Evolutionary conservation across 768 basidiomycete species (phyloP), one percentile per base, ranked within the genome.

Genomic region (Phylloporus arenicola): DNA sequence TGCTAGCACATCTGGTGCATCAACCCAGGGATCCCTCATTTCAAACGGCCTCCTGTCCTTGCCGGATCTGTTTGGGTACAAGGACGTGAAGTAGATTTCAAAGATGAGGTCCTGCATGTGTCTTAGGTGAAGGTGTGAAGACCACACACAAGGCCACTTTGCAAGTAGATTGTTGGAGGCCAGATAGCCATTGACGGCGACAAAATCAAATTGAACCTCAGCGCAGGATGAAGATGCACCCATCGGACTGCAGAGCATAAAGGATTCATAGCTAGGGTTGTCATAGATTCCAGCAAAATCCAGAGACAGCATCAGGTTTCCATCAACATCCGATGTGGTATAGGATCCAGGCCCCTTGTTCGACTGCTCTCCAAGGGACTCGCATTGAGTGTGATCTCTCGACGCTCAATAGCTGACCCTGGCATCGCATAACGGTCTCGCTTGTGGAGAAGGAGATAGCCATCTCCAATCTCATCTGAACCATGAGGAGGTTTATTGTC

Each of bases 21-120:
- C 53, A 1, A 57, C 17, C 27, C 17, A 2, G 2, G n/a, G 35
- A 8, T 44, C 47, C 19, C 13, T 17, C 24, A 45, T 60, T 19
- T 67, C 64, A 17, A 65, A 74, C 9, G 72, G 70, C 6, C 59
- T 69, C 25, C 30, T 44, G 40, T 74, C 65, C 19, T 52, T 58
- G 13, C 75, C 74, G 44, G 69, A 75, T 5, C 75, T 72, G 0
- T 66, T 22, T 1, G 71, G 68, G 53, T 69, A 74, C 3, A 73
- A 65, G n/a, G n/a, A n/a, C n/a, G n/a, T n/a, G n/a, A n/a, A n/a
- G n/a, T n/a, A n/a, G n/a, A n/a, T 30, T 0, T 39, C 39, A 48
- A 70, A 72, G 7, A 48, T 33, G 10, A 56, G 29, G 10, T 53
- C 64, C 22, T 52, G 48, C 31, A 30, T 20, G 47, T 57, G 59